A percentile compares a stretch with the other conserved stretches of the same genome.
phyloP scores from a whole-genome alignment of 352 stramenopile genomes.

The Sclerospora graminicola region DNA sequence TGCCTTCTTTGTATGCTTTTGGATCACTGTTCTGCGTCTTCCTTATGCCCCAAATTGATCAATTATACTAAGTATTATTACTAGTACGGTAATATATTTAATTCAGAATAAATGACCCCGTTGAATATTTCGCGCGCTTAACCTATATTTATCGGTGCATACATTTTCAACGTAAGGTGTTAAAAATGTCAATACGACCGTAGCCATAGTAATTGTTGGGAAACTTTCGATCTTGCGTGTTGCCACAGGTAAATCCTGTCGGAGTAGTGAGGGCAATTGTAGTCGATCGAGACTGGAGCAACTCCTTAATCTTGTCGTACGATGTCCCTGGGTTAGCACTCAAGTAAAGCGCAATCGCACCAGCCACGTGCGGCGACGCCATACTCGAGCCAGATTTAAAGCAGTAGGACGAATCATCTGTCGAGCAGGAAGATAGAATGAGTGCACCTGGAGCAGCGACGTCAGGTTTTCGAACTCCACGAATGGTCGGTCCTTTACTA shows the following conservation, averaged over 20 bases:
- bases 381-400: conserved; percentile 49
- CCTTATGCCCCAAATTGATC: too few relatives aligned
- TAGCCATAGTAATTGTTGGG: conserved; percentile 56
- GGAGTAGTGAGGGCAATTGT: conserved; percentile 6
- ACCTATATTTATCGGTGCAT: too few relatives aligned
- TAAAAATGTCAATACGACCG: conserved; percentile 20
- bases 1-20: too few relatives aligned
- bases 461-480: conserved; percentile 34
- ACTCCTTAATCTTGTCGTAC: conserved; percentile 23
- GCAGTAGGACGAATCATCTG: conserved; percentile 22
- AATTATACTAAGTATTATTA: too few relatives aligned
- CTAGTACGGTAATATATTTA: too few relatives aligned
- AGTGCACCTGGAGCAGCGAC: conserved; percentile 25
- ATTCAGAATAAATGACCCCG: too few relatives aligned
- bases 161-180: too few relatives aligned
- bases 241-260: conserved; percentile 20
- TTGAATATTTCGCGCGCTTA: too few relatives aligned
- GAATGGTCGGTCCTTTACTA: conserved; percentile 23
- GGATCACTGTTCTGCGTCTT: too few relatives aligned
- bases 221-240: conserved; percentile 19
- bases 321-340: conserved; percentile 22
- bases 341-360: conserved; percentile 38
- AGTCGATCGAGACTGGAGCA: conserved; percentile 12
- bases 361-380: conserved; percentile 35
- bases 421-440: conserved; percentile 30